Evolutionary conservation across 495 filamentous ascomycete species (phyloP), one percentile per base, ranked within the genome.

Genomic region (Pseudomonodictys pantanalensis): DNA sequence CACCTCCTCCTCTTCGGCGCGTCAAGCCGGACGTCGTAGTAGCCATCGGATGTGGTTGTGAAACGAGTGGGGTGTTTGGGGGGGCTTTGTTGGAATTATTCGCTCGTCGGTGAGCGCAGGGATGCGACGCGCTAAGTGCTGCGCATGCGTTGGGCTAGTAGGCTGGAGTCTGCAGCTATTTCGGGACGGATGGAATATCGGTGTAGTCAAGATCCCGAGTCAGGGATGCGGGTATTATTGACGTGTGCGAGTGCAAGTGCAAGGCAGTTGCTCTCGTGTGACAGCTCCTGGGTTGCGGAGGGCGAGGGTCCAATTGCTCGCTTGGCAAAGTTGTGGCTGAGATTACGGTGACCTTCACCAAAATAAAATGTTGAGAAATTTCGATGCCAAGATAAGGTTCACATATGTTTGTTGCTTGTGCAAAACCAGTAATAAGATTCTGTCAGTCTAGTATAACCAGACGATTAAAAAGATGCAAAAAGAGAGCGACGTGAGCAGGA

Each of bases 1-100:
- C 38, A 3, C 82, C 85, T 67, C 80, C 86, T 72, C 88, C 86
- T 77, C 88, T 81, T 68, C 86, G 82, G 74, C 88, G 83, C 69
- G 87, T 91, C 69, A 91, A 79, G 72, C 88, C 88, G 44, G 70
- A 71, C 48, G 71, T 68, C 2, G 64, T 51, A 25, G 64, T 52
- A 45, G 59, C 59, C 65, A 62, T 63, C 12, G 26, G 48, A 23
- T 38, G 41, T 32, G 17, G 53, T 54, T 46, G 59, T 58, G 52
- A 15, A 52, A 51, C 30, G 38, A 58, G 50, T 44, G 64, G 41
- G 33, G 59, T 57, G 42, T 45, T 52, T 43, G 15, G 58, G n/a
- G 35, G 33, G 56, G n/a, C 39, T 63, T 62, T 56, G 55, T 55
- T 49, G 52, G 29, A 46, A 52, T 39, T 55, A 42, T 52, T 48